Conservation (phyloP, 345 rosid genomes). For the Lumnitzera littorea region DNA sequence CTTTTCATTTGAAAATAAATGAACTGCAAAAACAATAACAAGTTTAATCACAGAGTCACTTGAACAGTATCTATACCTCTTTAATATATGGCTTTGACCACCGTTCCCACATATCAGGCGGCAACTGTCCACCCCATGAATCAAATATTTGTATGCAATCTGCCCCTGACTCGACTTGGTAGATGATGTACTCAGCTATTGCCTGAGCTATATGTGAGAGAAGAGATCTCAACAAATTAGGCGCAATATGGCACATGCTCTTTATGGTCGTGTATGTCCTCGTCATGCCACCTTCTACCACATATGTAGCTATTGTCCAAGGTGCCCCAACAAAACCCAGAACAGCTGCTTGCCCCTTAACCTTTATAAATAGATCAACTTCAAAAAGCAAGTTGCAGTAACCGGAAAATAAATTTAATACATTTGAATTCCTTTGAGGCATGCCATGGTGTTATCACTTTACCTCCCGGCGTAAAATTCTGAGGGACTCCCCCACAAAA, state of each 20-base stretch:
- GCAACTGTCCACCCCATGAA: conserved; percentile 97
- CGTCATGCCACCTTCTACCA: conserved; percentile 88
- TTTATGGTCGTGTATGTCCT: conserved; percentile 73
- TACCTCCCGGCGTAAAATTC: conserved; percentile 75
- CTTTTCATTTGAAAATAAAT: background rate
- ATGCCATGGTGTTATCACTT: conserved; percentile 4
- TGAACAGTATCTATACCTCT: conserved; percentile 35
- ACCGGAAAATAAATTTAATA: conserved; percentile 3
- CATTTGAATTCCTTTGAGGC: conserved; percentile 9
- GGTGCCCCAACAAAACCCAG: conserved; percentile 94
- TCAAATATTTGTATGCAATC: conserved; percentile 93
- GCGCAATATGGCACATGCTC: conserved; percentile 86
- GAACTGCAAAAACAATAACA: background rate
- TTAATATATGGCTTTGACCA: conserved; percentile 88
- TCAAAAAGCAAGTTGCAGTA: background rate
- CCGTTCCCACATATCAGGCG: conserved; percentile 79
- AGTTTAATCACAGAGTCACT: background rate
- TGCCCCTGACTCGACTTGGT: conserved; percentile 86
- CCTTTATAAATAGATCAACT: conserved; percentile 26
- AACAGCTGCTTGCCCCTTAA: conserved; percentile 67
- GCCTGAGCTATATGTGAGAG: conserved; percentile 78
- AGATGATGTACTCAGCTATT: conserved; percentile 65
- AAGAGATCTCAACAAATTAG: conserved; percentile 59
- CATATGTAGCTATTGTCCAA: conserved; percentile 91
- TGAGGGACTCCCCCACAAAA: conserved; percentile 73